These are phyloP conservation scores for Tolypocladium sp. DNA, from an alignment of 2,329 filamentous ascomycete species.

Conservation along the genomic window DNA sequence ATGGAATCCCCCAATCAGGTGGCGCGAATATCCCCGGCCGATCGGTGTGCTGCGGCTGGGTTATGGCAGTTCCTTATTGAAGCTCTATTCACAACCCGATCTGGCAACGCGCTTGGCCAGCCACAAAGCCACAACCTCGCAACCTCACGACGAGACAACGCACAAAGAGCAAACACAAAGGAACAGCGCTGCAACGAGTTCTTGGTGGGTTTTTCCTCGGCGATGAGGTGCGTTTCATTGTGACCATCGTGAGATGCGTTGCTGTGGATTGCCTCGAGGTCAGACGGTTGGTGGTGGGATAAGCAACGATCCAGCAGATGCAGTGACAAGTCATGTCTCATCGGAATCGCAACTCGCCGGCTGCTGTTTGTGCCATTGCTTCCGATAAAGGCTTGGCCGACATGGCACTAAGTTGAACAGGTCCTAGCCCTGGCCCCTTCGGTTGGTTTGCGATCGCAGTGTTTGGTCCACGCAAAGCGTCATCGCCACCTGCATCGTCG, in stretches of 20 bases:
- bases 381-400: not conserved
- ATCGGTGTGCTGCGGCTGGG: too few species aligned
- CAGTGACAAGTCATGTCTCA: not conserved
- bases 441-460: not conserved
- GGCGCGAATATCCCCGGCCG: not conserved
- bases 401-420: not conserved
- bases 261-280: not conserved
- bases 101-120: slow-evolving; percentile 6
- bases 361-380: not conserved
- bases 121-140: not conserved
- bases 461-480: too few species aligned
- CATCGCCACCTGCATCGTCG: too few species aligned
- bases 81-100: slow-evolving; percentile 16
- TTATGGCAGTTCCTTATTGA: slow-evolving; percentile 7
- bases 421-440: not conserved
- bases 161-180: not conserved
- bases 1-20: not conserved
- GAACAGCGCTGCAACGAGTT: not conserved
- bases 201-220: not conserved
- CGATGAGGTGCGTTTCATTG: not conserved
- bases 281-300: not conserved
- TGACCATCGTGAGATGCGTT: not conserved
- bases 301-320: not conserved
- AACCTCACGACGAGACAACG: not conserved
- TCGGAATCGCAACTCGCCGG: too few species aligned